Evolutionary conservation across 768 basidiomycete species (phyloP).

Genomic region (Guyanaporus albipodus): DNA sequence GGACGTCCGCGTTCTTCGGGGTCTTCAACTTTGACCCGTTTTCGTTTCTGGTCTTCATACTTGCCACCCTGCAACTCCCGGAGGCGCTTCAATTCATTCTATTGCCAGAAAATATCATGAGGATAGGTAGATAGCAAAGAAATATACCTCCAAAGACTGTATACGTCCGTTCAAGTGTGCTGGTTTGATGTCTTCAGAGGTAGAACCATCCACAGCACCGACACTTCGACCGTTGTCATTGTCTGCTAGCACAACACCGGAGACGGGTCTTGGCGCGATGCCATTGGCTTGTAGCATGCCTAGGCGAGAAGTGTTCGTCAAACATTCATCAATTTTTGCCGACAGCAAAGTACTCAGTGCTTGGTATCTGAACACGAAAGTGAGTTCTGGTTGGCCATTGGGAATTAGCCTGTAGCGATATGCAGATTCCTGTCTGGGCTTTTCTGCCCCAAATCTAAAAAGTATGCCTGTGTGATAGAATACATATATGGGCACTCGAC

Average conservation of each 20-base stretch:
- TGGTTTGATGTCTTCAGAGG: conserved; percentile 1
- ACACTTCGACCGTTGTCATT: not conserved
- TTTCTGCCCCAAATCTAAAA: conserved; percentile 12
- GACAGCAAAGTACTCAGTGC: conserved; percentile 10
- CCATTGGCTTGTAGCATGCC: conserved; percentile 19
- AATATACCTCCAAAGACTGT: conserved; percentile 6
- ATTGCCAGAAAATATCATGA: not conserved
- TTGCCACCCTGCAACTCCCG: conserved; percentile 1
- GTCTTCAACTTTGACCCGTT: conserved; percentile 15
- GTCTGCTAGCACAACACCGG: not conserved
- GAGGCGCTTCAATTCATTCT: conserved; percentile 16
- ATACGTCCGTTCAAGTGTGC: not conserved
- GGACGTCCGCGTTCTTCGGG: not conserved
- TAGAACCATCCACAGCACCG: not conserved
- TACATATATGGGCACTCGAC: not conserved
- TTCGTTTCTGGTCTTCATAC: conserved; percentile 8
- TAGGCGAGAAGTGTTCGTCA: not conserved
- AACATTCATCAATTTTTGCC: not conserved
- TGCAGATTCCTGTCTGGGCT: fast-evolving
- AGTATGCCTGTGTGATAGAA: not conserved
- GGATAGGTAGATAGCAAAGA: not conserved
- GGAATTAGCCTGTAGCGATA: not conserved
- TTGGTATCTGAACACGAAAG: conserved; percentile 21
- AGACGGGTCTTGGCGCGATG: conserved; percentile 8
- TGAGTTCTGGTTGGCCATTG: conserved; percentile 2